Percentiles rank a stretch among this genome's conserved stretches.
Conservation (phyloP, 2,329 filamentous ascomycete species). For the Malbranchea zuffiana region DNA sequence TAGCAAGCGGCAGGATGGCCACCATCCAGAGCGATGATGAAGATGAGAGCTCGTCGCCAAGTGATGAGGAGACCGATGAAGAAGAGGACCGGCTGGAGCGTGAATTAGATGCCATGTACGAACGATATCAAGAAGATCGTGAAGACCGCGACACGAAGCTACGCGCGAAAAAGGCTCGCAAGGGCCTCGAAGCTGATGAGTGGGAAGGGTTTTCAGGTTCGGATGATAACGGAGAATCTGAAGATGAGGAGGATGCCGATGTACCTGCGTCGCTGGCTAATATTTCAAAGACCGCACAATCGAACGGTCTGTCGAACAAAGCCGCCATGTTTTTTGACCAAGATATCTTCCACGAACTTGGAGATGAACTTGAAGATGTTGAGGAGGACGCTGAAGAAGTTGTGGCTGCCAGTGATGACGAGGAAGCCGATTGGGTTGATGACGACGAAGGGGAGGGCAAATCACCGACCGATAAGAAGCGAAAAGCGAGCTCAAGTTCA, state of each 20-base stretch:
- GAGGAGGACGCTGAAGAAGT: constrained; percentile 32
- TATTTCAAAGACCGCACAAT: constrained; percentile 16
- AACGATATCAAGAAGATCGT: constrained; percentile 69
- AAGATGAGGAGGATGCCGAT: constrained; percentile 49
- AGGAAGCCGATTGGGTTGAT: constrained; percentile 36
- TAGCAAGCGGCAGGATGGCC: constrained; percentile 69
- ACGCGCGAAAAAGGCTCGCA: constrained; percentile 76
- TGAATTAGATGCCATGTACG: constrained; percentile 80
- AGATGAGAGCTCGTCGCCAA: constrained; percentile 46
- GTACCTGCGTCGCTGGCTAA: constrained; percentile 17
- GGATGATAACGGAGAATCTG: constrained; percentile 48
- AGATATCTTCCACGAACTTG: constrained; percentile 81
- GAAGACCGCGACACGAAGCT: constrained; percentile 75
- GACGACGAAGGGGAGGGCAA: constrained; percentile 28
- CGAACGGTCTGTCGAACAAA: constrained; percentile 61
- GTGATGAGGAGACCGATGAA: constrained; percentile 56
- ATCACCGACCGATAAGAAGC: constrained; percentile 20
- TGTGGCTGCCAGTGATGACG: constrained; percentile 43
- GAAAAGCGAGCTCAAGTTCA: constrained; percentile 2
- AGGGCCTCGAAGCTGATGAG: constrained; percentile 72
- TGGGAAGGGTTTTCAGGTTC: constrained; percentile 79
- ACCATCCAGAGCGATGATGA: constrained; percentile 50
- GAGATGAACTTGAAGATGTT: constrained; percentile 51
- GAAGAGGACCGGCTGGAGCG: constrained; percentile 73
- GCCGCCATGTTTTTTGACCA: constrained; percentile 87